Evolutionary conservation across 331 rosid genomes (phyloP), one percentile per base, ranked within the genome.

Genomic region (Malus hybrid): DNA sequence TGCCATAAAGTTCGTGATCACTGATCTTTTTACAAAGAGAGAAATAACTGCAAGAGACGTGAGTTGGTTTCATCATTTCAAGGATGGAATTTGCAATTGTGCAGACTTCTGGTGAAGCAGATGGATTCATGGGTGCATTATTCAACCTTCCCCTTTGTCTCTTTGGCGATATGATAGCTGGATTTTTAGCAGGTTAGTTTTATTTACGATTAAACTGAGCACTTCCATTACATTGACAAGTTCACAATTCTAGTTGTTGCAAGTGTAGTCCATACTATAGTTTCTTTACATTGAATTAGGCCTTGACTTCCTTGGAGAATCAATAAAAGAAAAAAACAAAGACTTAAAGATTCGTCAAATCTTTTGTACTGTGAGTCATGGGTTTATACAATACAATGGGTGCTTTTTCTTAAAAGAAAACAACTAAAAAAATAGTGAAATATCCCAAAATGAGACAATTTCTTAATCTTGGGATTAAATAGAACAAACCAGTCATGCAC

Each of bases 21-120:
- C 84, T 32, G 39, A 34, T 34, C 76, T 89, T 33, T 42, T 86
- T 74, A 86, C 90, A 66, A 72, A 77, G 73, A 87, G 90, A 84
- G 82, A 84, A 73, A 87, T 89, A 80, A 84, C 76, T 30, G 85
- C 82, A 24, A 80, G 95, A 79, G 92, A 87, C 81, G 86, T 79
- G 72, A 87, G 84, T 82, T 86, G 95, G 14, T 89, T 89, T 79
- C 95, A 87, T 84, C 92, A 87, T 85, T 89, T 89, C 75, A 81
- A 73, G 65, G 79, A 82, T 6, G 94, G 90, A 80, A 74, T 78
- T 18, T 85, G 94, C 86, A 87, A 75, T 74, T 87, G 91, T 80
- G 79, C 24, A 66, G 89, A 87, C 80, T 89, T 85, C 79, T 89
- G 91, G 91, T 89, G 87, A 89, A 79, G 75, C 13, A 70, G 63